A percentile compares a stretch with the other conserved stretches of the same genome.
These are phyloP conservation scores for Coleophoma cylindrospora DNA, from an alignment of 2,329 filamentous ascomycete species.

Conservation along the genomic window DNA sequence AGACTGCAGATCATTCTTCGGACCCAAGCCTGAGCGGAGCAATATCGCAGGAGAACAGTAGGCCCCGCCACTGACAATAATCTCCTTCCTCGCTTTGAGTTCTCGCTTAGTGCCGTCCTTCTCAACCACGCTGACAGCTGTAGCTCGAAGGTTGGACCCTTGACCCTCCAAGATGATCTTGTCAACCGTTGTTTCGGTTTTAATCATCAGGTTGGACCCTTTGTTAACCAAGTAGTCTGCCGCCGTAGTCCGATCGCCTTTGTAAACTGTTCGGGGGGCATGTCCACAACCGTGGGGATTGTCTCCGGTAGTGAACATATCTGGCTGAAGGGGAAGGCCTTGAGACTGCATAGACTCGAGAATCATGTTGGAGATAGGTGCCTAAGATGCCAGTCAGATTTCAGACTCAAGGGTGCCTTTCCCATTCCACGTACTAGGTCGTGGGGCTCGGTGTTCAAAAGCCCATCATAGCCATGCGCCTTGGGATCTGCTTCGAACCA, in stretches of 20 bases:
- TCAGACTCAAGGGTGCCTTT: not conserved
- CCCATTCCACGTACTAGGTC: constrained; percentile 35
- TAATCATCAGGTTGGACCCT: constrained; percentile 31
- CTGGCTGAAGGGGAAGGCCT: constrained; percentile 48
- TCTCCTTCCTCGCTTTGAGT: constrained; percentile 38
- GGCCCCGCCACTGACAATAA: constrained; percentile 42
- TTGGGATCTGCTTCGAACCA: constrained; percentile 47
- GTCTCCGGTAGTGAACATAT: constrained; percentile 53
- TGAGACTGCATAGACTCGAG: constrained; percentile 48
- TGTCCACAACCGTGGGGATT: constrained; percentile 51
- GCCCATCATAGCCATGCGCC: constrained; percentile 45
- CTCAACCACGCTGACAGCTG: constrained; percentile 37
- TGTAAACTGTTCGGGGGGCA: constrained; percentile 44
- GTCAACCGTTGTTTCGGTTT: constrained; percentile 44
- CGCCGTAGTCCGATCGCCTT: constrained; percentile 45
- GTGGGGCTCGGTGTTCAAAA: constrained; percentile 50
- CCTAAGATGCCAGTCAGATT: constrained; percentile 4
- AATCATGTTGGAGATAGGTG: constrained; percentile 49
- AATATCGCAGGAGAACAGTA: constrained; percentile 47
- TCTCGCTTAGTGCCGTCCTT: constrained; percentile 31
- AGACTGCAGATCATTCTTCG: constrained; percentile 31
- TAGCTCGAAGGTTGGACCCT: constrained; percentile 34
- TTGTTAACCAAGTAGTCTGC: constrained; percentile 45
- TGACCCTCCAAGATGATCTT: constrained; percentile 40
- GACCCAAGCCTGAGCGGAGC: constrained; percentile 47